A percentile compares a stretch with the other conserved stretches of the same genome.
phyloP scores from a whole-genome alignment of 305 asterid genomes.

The Solanum hybrid region DNA sequence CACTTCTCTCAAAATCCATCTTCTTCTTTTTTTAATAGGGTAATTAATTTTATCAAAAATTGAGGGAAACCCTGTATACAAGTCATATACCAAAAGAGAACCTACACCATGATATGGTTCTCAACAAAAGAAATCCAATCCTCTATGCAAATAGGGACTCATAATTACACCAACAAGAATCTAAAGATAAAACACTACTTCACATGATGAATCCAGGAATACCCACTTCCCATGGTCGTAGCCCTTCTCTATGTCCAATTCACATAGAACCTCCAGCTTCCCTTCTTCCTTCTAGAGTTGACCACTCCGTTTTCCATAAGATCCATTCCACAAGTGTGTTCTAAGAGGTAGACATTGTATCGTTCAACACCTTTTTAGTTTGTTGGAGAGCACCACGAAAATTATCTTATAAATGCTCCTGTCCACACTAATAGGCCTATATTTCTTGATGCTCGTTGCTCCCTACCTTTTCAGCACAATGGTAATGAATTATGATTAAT shows the following conservation, averaged over 20 bases:
- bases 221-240: background rate
- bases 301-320: background rate
- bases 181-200: background rate
- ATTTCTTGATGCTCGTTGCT: background rate
- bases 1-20: background rate
- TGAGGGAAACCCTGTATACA: background rate
- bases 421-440: background rate
- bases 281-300: background rate
- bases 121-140: background rate
- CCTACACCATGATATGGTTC: background rate
- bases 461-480: background rate
- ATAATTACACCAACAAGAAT: background rate
- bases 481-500: background rate
- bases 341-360: background rate
- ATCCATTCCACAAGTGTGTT: background rate
- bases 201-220: background rate
- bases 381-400: background rate
- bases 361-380: background rate
- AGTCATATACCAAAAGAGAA: background rate
- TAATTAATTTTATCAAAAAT: background rate
- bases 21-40: background rate
- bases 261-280: background rate
- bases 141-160: background rate
- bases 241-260: background rate
- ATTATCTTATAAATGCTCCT: background rate